Evolutionary conservation across 768 basidiomycete species (phyloP), one percentile per base, ranked within the genome.

Genomic region (Auriculariales sp.): DNA sequence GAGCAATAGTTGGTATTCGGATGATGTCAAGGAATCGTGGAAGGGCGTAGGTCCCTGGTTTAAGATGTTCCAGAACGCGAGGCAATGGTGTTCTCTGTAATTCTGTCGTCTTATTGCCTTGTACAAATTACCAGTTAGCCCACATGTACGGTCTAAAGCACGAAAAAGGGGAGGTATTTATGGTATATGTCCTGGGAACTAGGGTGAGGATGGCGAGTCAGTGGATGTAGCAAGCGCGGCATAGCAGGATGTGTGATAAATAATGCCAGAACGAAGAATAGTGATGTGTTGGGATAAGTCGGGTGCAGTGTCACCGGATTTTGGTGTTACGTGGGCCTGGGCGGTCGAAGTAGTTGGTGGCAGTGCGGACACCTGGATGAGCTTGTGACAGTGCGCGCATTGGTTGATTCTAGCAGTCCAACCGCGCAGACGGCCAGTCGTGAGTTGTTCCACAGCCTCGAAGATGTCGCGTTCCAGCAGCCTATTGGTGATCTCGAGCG

Each of bases 1-100:
- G 59, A 84, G 82, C 58, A 95, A 93, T 60, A 93, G 90, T 58
- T 99, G 93, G 93, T 88, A 83, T 64, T 84, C 91, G 1, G 56
- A 69, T 4, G 66, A 69, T 27, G 62, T 83, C 54, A 63, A 63
- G 30, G 68, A 73, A 25, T 58, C 66, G 19, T 91, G 88, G 88
- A 68, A 74, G 29, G 81, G 84, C 10, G 68, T 71, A 27, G 92
- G 93, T 3, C 95, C 95, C 2, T 99, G 95, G 95, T 92, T 95
- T 67, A 79, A 74, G 61, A 62, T 97, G 57, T 98, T 98, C 78
- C 87, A 90, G 66, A 95, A 81, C 61, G 93, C 89, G 9, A 72
- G 90, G 55, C 68, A 65, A 57, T 88, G 87, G 85, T 65, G 52
- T 44, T 44, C 27, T 44, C 39, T 22, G 39, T 44, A 25, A 19